Conservation (phyloP, 495 filamentous ascomycete genomes). For the Zalerion maritima region DNA sequence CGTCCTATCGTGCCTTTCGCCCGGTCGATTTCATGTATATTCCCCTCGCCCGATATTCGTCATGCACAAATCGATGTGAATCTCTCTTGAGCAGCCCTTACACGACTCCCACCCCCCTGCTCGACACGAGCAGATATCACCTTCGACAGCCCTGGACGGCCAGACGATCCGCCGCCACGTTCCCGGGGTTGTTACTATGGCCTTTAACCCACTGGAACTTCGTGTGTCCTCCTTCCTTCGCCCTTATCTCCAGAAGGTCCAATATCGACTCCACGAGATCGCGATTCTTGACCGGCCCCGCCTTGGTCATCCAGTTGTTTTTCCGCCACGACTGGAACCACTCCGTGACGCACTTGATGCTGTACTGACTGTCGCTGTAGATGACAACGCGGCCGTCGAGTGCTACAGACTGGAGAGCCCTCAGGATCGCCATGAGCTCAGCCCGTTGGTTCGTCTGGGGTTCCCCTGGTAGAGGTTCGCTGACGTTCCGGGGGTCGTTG, state of each 20-base stretch:
- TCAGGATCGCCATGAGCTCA: slow-evolving; percentile 75
- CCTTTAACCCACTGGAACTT: slow-evolving; percentile 82
- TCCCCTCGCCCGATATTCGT: slow-evolving; percentile 3
- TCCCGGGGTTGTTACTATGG: slow-evolving; percentile 52
- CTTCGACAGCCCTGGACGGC: slow-evolving; percentile 47
- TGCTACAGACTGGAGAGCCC: slow-evolving; percentile 65
- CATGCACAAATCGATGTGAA: slow-evolving; percentile 4
- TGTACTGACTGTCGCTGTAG: slow-evolving; percentile 71
- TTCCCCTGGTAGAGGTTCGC: slow-evolving; percentile 59
- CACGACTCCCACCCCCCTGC: background rate
- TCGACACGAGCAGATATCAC: background rate
- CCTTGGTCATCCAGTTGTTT: slow-evolving; percentile 64
- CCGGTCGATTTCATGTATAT: too few relatives aligned
- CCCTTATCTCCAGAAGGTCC: slow-evolving; percentile 54
- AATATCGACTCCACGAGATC: slow-evolving; percentile 68
- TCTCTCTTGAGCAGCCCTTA: background rate
- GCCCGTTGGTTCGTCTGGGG: slow-evolving; percentile 89
- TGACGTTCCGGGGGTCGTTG: slow-evolving; percentile 61
- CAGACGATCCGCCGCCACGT: slow-evolving; percentile 64
- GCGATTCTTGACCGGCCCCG: slow-evolving; percentile 61
- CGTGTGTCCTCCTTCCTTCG: slow-evolving; percentile 43
- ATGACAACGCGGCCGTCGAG: slow-evolving; percentile 45
- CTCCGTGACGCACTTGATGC: slow-evolving; percentile 75
- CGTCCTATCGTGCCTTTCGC: too few relatives aligned
- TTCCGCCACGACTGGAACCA: slow-evolving; percentile 71